Conservation (phyloP, 192 early-diverging fungal genomes). For the Coemansia sp. region DNA sequence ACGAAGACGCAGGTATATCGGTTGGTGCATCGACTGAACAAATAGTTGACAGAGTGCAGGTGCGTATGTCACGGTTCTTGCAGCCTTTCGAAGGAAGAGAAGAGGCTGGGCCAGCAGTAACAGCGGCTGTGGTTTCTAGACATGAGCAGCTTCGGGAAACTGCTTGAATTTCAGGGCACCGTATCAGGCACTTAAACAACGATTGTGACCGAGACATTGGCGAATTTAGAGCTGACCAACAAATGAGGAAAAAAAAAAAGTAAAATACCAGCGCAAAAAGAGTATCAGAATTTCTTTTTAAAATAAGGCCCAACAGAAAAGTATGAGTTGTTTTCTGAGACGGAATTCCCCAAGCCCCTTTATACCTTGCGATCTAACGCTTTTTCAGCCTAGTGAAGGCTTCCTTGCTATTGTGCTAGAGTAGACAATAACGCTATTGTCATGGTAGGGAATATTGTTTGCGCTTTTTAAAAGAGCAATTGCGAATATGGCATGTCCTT, state of each 20-base stretch:
- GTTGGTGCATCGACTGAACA: background rate
- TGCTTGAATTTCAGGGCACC: background rate
- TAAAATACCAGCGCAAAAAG: background rate
- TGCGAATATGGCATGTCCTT: background rate
- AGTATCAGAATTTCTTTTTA: background rate
- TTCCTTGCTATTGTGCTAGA: too few relatives aligned
- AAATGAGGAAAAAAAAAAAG: background rate
- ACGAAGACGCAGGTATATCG: background rate
- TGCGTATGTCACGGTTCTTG: background rate
- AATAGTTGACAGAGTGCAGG: background rate
- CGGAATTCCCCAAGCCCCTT: background rate
- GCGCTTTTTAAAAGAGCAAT: too few relatives aligned
- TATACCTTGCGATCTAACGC: background rate
- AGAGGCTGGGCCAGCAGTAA: background rate
- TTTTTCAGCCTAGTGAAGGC: too few relatives aligned
- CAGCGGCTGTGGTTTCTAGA: background rate
- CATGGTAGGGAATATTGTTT: too few relatives aligned
- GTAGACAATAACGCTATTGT: too few relatives aligned
- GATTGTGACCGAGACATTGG: conserved; percentile 1
- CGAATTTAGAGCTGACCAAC: background rate
- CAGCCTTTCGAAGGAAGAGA: background rate
- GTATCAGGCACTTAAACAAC: background rate
- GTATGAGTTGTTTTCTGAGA: background rate
- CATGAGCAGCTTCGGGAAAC: conserved; percentile 2
- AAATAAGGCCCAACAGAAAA: too few relatives aligned